Evolutionary conservation across 2,329 filamentous ascomycete genomes (phyloP), one percentile per base, ranked within the genome.

Genomic region (Sporothrix pseudoabietina): DNA sequence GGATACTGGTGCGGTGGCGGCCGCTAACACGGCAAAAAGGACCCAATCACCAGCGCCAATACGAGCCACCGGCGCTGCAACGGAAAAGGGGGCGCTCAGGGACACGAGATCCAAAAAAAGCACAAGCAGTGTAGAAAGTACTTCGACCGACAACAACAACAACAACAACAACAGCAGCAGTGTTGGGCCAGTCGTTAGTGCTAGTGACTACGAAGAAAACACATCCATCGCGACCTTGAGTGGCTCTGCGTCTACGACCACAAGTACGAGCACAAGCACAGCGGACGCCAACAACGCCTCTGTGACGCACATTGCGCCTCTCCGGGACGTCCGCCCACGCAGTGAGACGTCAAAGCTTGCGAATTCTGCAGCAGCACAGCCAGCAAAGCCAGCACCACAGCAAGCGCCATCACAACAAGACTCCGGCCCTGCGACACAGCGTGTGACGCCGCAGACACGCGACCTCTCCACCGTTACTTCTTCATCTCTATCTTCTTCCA

Each of bases 31-130:
- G 59, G 52, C 63, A 63, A 41, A 30, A 49, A 69, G 22, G 30
- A 59, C 63, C 75, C 75, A 76, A 74, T 76, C 70, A 72, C 63
- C 61, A 32, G 47, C 55, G 3, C 47, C 71, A 71, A 72, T 68
- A 74, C 73, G 73, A 75, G 73, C 61, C 73, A 68, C 73, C 30
- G 35, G 52, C 55, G 61, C 69, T 73, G 71, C 74, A 71, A 16
- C 61, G 12, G 57, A 75, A 71, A 75, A 69, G 73, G 68, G 74
- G 55, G 30, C 7, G 44, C 57, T 22, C 47, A 54, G 71, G 54
- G 55, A 75, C 54, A 73, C 71, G 72, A 73, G 57, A 54, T 63
- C 55, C 63, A 47, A 47, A 69, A 69, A 71, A 71, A 44, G 69
- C 72, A 68, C 39, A 47, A 68, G 32, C 22, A 63, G 6, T 39